Evolutionary conservation across 2,329 filamentous ascomycete species (phyloP).

Genomic region (Dendrostoma leiphaemia): DNA sequence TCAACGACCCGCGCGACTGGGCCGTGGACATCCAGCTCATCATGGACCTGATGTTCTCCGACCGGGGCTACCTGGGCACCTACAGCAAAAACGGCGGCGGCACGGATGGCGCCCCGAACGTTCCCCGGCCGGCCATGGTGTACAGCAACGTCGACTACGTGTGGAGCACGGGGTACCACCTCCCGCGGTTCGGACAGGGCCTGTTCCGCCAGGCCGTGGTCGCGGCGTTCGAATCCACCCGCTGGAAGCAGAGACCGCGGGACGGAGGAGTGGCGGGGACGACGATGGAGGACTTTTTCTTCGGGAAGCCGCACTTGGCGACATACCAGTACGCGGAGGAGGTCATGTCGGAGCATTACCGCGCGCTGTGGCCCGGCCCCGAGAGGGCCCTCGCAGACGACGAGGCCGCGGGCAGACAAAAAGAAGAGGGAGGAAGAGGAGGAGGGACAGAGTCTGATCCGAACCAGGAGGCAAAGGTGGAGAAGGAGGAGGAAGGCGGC

Average conservation of each 20-base stretch:
- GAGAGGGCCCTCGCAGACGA: no score
- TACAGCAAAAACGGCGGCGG: constrained; percentile 70
- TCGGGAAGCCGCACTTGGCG: constrained; percentile 77
- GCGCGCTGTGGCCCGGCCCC: constrained; percentile 37
- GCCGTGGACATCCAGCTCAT: constrained; percentile 85
- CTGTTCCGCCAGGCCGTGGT: constrained; percentile 78
- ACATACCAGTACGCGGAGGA: constrained; percentile 86
- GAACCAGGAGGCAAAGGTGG: no score
- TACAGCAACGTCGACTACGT: constrained; percentile 89
- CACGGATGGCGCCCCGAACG: background rate
- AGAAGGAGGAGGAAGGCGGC: no score
- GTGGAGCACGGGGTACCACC: constrained; percentile 82
- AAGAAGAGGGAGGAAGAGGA: constrained; percentile 16
- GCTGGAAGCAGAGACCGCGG: constrained; percentile 48
- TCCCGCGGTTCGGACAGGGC: constrained; percentile 87
- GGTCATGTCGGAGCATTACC: constrained; percentile 57
- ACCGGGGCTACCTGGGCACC: constrained; percentile 77
- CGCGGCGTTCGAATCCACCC: constrained; percentile 33
- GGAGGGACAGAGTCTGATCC: no score
- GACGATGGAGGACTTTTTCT: constrained; percentile 1
- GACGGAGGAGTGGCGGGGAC: constrained; percentile 27
- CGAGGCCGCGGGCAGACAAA: constrained; percentile 40
- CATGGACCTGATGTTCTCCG: constrained; percentile 76
- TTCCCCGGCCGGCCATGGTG: constrained; percentile 77
- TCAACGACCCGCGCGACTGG: constrained; percentile 97